phyloP scores from a whole-genome alignment of 2,329 filamentous ascomycete species.

The Verticillium dahliae region DNA sequence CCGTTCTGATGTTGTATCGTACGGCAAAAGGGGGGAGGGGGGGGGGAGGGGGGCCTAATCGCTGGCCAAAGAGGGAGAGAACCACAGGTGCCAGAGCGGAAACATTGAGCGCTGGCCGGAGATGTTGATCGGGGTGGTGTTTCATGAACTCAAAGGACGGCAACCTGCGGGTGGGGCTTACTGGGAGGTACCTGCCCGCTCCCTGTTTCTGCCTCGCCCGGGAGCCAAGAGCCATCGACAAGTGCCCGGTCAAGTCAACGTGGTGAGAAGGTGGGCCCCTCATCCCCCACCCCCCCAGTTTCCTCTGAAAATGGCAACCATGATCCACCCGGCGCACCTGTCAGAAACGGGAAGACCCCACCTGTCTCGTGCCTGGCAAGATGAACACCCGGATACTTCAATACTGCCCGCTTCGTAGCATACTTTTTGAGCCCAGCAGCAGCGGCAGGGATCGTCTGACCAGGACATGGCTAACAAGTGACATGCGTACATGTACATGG shows the following conservation, averaged over 20 bases:
- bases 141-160: background rate
- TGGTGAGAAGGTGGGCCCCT: background rate
- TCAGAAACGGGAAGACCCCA: background rate
- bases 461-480: background rate
- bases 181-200: background rate
- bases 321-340: background rate
- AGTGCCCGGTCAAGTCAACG: background rate
- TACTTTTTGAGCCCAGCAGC: background rate
- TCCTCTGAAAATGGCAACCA: background rate
- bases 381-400: background rate
- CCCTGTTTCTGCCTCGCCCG: background rate
- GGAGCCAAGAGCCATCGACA: background rate
- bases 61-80: background rate
- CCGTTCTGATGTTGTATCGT: background rate
- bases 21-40: background rate
- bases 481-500: background rate
- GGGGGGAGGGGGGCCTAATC: background rate
- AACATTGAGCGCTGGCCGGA: background rate
- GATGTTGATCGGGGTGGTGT: background rate
- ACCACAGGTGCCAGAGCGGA: background rate
- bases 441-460: background rate
- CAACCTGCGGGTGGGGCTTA: background rate
- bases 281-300: background rate
- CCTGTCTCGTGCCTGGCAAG: background rate
- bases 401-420: background rate